Evolutionary conservation across 2,329 filamentous ascomycete genomes (phyloP), one percentile per base, ranked within the genome.

Genomic region (Xylaria sp.): DNA sequence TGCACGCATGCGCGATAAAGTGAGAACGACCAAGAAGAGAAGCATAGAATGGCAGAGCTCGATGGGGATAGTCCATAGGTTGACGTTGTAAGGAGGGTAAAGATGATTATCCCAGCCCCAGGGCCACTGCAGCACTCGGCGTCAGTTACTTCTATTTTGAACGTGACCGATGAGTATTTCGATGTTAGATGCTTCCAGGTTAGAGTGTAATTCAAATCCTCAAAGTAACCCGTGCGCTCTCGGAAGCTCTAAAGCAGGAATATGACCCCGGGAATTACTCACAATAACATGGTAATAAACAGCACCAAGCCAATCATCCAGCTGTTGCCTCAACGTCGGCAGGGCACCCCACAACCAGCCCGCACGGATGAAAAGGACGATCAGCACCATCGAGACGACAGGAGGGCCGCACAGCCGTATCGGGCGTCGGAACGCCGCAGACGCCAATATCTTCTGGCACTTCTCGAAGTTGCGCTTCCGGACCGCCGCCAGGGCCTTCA

Each of bases 1-100:
- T 8, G 77, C 69, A 53, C 77, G 76, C 36, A 82, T 69, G 21
- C 79, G 74, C 17, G 79, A 78, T 2, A 83, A 69, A 12, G 71
- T 71, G 36, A 79, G 75, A n/a, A 84, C 66, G 21, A 81, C 71
- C n/a, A 81, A 68, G 65, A 84, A 84, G 6, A 84, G 71, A 24
- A 83, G 71, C 78, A 84, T 79, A 8, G 83, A 85, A 72, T 83
- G 79, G 30, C 78, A 80, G 61, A 84, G 82, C 64, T 85, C 83
- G 64, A 84, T 79, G 0, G 84, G 82, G 19, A 85, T 83, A 1
- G 83, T 85, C 84, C 83, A 85, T 17, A 85, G 76, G 61, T 84
- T 82, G 8, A 81, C 74, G 66, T 84, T 81, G 67, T 83, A 85
- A 5, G 63, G 67, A 4, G 72, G 69, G 1, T 64, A 60, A 50